Percentiles rank a stretch among this genome's conserved stretches.
phyloP scores from a whole-genome alignment of 257 asterid species.

The Scutellaria baicalensis region DNA sequence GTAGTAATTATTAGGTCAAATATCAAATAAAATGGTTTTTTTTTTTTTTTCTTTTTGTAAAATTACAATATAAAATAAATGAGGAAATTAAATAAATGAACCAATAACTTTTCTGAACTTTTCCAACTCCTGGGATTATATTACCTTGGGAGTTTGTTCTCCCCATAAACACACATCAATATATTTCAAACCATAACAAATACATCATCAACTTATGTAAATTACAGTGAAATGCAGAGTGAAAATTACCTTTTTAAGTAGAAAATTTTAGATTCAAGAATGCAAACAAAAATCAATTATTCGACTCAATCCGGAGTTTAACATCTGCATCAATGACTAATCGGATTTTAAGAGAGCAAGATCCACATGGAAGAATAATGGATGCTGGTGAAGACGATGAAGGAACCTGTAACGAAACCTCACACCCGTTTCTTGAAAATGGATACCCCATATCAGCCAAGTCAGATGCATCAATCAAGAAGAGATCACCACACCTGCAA shows the following conservation, averaged over 20 bases:
- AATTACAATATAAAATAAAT: too few relatives aligned
- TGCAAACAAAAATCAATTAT: background rate
- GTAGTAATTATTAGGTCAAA: too few relatives aligned
- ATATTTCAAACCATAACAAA: too few relatives aligned
- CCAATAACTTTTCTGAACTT: too few relatives aligned
- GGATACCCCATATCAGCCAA: constrained; percentile 51
- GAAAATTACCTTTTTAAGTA: background rate
- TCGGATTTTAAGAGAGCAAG: constrained; percentile 10
- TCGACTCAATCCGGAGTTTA: background rate
- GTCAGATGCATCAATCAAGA: constrained; percentile 42
- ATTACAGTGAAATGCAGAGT: too few relatives aligned
- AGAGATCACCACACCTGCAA: constrained; percentile 69
- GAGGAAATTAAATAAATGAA: too few relatives aligned
- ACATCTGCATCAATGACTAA: constrained; percentile 1
- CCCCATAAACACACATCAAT: background rate
- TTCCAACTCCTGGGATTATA: too few relatives aligned
- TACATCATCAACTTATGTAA: background rate
- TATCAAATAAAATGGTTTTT: too few relatives aligned
- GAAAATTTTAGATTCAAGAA: background rate
- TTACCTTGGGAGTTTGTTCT: too few relatives aligned
- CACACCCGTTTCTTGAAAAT: constrained; percentile 25
- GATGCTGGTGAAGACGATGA: constrained; percentile 38
- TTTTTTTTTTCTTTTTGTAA: too few relatives aligned
- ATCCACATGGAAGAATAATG: constrained; percentile 10
- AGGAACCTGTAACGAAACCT: constrained; percentile 15